These are phyloP conservation scores for Rosellinia necatrix DNA, from an alignment of 2,329 filamentous ascomycete species.

Conservation along the genomic window DNA sequence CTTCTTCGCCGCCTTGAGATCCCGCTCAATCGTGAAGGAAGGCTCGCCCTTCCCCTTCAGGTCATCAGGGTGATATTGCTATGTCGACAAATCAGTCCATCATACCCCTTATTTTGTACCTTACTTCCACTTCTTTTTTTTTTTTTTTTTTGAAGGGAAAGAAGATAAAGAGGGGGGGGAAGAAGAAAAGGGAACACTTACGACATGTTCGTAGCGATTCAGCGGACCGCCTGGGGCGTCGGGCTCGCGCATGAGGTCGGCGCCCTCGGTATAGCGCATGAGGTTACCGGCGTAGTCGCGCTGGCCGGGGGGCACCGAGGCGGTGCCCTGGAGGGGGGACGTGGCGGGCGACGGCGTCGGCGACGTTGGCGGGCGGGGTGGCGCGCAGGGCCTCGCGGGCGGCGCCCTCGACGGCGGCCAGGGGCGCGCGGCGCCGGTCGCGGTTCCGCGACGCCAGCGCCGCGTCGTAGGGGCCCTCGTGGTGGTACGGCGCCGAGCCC, in stretches of 20 bases:
- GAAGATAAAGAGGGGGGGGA: neutral
- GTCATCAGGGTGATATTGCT: conserved; percentile 75
- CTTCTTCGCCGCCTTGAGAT: conserved; percentile 64
- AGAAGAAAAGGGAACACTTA: conserved; percentile 51
- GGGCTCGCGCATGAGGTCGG: conserved; percentile 78
- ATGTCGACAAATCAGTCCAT: neutral
- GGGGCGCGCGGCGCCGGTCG: conserved; percentile 65
- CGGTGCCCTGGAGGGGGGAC: conserved; percentile 81
- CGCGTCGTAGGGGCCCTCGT: conserved; percentile 89
- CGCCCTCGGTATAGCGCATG: conserved; percentile 83
- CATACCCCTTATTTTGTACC: no score
- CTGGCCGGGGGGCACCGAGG: conserved; percentile 74
- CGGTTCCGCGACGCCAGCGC: conserved; percentile 75
- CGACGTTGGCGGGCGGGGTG: conserved; percentile 77
- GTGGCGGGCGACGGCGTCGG: conserved; percentile 73
- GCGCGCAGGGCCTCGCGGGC: conserved; percentile 80
- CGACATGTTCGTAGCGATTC: conserved; percentile 73
- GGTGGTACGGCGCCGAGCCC: conserved; percentile 73
- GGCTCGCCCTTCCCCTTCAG: conserved; percentile 84
- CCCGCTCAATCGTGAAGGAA: conserved; percentile 71
- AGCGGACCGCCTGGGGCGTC: conserved; percentile 75
- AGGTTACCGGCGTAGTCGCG: conserved; percentile 69
- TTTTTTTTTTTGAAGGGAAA: no score
- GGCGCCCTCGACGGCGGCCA: conserved; percentile 74
- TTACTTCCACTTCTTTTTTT: no score